Evolutionary conservation across 208 protist genomes (phyloP).

Genomic region (Acanthamoeba lenticulata): DNA sequence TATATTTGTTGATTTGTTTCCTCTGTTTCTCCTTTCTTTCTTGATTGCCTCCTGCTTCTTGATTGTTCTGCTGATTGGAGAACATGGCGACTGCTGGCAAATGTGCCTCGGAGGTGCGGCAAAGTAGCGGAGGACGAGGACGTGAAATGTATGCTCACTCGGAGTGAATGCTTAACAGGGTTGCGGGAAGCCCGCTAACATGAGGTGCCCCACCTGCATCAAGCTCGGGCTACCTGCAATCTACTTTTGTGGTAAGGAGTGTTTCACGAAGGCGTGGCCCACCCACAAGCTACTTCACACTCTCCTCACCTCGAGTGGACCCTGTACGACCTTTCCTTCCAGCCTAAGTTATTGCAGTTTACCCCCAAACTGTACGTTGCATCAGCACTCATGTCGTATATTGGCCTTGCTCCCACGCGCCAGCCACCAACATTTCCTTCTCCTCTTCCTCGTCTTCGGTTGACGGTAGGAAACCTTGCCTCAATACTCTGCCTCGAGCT

Average conservation of each 20-base stretch:
- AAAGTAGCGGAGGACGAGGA: no score
- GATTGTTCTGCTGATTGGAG: not conserved
- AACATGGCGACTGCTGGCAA: conserved; percentile 28
- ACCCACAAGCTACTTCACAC: conserved; percentile 77
- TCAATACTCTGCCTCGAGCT: no score
- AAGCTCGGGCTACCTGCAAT: conserved; percentile 45
- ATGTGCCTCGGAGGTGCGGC: not conserved
- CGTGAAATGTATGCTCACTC: no score
- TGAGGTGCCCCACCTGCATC: conserved; percentile 79
- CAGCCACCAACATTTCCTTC: conserved; percentile 1
- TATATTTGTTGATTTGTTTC: not conserved
- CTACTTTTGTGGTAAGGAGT: conserved; percentile 76
- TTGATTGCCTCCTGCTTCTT: not conserved
- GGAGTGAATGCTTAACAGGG: not conserved
- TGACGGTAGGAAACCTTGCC: conserved; percentile 55
- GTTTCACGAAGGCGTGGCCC: conserved; percentile 73
- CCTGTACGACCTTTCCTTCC: not conserved
- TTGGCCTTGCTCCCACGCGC: not conserved
- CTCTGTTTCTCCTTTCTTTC: not conserved
- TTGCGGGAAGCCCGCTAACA: conserved; percentile 71
- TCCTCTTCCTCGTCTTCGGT: not conserved
- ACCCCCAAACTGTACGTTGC: no score
- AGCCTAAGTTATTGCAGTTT: no score
- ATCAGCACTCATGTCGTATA: not conserved
- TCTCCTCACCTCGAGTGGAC: not conserved